A percentile compares a stretch with the other conserved stretches of the same genome.
Evolutionary conservation across 352 stramenopile genomes (phyloP).

Genomic region (Pythium scleroteichum): DNA sequence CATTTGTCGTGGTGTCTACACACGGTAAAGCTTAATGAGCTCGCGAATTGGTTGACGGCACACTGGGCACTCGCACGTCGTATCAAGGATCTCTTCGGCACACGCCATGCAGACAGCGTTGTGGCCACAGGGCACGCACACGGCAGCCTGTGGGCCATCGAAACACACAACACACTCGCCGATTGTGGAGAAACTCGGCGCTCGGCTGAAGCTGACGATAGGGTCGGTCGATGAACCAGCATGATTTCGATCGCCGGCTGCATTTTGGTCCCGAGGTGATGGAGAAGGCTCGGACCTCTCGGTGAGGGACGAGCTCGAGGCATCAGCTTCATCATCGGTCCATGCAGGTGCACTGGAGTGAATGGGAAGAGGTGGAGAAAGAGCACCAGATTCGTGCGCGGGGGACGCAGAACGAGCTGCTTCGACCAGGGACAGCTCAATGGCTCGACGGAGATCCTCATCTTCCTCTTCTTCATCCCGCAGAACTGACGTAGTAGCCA

Average conservation of each 20-base stretch:
- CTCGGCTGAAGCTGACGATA: constrained; percentile 37
- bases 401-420: background rate
- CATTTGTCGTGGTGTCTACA: constrained; percentile 27
- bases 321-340: constrained; percentile 25
- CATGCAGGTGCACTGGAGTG: constrained; percentile 32
- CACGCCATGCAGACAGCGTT: constrained; percentile 83
- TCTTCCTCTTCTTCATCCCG: constrained; percentile 42
- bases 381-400: background rate
- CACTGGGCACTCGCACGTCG: constrained; percentile 65
- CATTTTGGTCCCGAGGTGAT: background rate
- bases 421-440: constrained; percentile 50
- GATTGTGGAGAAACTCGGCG: constrained; percentile 46
- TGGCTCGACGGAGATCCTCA: constrained; percentile 51
- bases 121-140: constrained; percentile 83
- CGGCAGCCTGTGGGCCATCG: constrained; percentile 64
- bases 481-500: constrained; percentile 22
- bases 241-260: constrained; percentile 4
- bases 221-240: constrained; percentile 4
- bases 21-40: constrained; percentile 79
- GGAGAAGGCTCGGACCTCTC: background rate
- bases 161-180: constrained; percentile 83
- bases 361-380: constrained; percentile 29
- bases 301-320: constrained; percentile 8
- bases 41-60: constrained; percentile 68
- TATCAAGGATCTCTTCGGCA: constrained; percentile 63